Evolutionary conservation across 306 rosid species (phyloP).

Genomic region (Luffa aegyptiaca): DNA sequence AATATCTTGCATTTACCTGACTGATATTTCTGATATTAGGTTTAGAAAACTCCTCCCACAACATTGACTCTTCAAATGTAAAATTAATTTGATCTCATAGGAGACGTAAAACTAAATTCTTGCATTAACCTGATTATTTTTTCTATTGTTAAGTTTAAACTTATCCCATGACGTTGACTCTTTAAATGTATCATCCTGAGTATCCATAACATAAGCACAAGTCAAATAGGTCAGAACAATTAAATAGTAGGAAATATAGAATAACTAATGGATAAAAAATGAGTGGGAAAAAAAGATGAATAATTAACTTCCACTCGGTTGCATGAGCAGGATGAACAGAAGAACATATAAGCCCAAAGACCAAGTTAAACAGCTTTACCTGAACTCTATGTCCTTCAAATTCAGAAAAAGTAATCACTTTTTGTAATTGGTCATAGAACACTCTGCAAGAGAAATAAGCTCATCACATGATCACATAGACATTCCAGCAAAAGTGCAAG

Average conservation of each 20-base stretch:
- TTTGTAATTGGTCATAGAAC: slow-evolving; percentile 54
- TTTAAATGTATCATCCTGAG: slow-evolving; percentile 26
- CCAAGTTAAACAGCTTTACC: slow-evolving; percentile 29
- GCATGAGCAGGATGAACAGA: neutral
- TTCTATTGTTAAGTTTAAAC: slow-evolving; percentile 47
- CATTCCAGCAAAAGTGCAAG: neutral
- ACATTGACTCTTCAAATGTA: neutral
- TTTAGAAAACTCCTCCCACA: too few relatives aligned
- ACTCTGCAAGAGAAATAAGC: slow-evolving; percentile 40
- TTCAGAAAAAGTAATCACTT: slow-evolving; percentile 38
- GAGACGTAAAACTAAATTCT: neutral
- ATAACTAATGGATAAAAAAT: slow-evolving; percentile 5
- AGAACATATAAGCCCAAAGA: slow-evolving; percentile 14
- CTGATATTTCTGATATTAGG: too few relatives aligned
- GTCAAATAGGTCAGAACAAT: neutral
- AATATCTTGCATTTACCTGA: too few relatives aligned
- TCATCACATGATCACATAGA: neutral
- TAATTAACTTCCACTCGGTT: neutral
- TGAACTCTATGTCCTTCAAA: slow-evolving; percentile 41
- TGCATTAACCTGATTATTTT: slow-evolving; percentile 36
- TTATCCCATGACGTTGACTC: slow-evolving; percentile 28
- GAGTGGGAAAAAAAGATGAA: neutral
- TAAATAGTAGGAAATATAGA: neutral
- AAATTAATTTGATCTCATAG: neutral
- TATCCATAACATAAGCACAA: slow-evolving; percentile 26